Evolutionary conservation across 306 rosid species (phyloP), one percentile per base, ranked within the genome.

Genomic region (Delonix regia): DNA sequence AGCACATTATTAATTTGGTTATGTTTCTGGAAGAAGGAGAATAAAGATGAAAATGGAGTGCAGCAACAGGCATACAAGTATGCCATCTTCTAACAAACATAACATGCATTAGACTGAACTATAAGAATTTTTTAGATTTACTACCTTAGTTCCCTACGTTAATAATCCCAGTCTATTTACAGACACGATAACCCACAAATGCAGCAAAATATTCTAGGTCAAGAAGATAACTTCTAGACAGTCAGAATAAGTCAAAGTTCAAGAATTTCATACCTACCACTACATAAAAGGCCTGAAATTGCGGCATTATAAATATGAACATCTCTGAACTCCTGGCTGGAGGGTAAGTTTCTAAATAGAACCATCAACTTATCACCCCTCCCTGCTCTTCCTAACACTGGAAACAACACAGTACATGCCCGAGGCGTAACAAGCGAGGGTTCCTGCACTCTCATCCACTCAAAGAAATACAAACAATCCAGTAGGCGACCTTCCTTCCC

Each of bases 361-460:
- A 82, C 81, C 92, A 87, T 73, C 83, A 94, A 51, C 66, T 89
- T 77, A 22, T 90, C 95, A 30, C 92, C 87, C 97, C 90, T 87
- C 60, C 90, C 82, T 57, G 92, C 95, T 84, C 87, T 90, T 55
- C 94, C 99, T 86, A 94, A 49, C 85, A 85, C 28, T 0, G 97
- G 95, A 77, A 94, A 92, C 87, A 94, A 76, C 62, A 88, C 57
- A 16, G 90, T 83, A 79, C 89, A 94, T 6, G 90, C 88, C 65
- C 89, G 80, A n/a, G 92, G 85, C 4, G 95, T 84, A 49, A 92
- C 81, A 27, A 90, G 84, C 9, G 84, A 80, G 36, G 90, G 91
- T 56, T 95, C 97, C 79, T 89, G 95, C 75, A 87, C 68, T 68
- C 90, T 84, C 98, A 92, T 95, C 99, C 99, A 95, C 86, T 87